phyloP scores from a whole-genome alignment of 495 filamentous ascomycete species.

The Podospora comata region DNA sequence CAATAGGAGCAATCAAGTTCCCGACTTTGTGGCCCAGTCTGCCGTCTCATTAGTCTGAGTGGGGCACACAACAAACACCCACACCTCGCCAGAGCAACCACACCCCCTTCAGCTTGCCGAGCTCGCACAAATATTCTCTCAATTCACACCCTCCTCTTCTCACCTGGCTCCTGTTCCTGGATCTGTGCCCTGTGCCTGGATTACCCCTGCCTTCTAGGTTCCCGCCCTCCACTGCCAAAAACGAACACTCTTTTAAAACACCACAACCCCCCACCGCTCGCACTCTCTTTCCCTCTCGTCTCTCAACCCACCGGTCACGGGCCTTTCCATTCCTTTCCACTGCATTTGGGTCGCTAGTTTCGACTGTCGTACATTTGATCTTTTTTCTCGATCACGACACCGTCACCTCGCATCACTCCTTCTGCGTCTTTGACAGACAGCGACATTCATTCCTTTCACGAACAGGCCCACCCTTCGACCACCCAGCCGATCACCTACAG shows the following conservation, averaged over 20 bases:
- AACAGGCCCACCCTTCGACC: background rate
- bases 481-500: constrained; percentile 8
- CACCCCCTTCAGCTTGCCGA: background rate
- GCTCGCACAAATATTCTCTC: background rate
- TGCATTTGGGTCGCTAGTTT: constrained; percentile 41
- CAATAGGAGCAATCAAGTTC: background rate
- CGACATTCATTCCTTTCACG: constrained; percentile 33
- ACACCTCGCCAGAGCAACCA: background rate
- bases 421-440: constrained; percentile 43
- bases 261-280: background rate
- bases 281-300: constrained; percentile 4
- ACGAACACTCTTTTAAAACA: constrained; percentile 6
- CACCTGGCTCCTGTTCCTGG: constrained; percentile 4
- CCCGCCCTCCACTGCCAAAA: constrained; percentile 4
- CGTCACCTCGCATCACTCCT: constrained; percentile 34
- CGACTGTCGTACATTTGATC: constrained; percentile 31
- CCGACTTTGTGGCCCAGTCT: background rate
- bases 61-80: background rate
- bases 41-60: background rate
- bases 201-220: background rate
- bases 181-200: constrained; percentile 1
- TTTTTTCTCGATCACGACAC: constrained; percentile 22
- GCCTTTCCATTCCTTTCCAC: constrained; percentile 27
- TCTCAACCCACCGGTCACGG: constrained; percentile 25
- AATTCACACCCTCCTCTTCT: background rate